phyloP scores from a whole-genome alignment of 441 rosid species.

The Erodium trifolium region DNA sequence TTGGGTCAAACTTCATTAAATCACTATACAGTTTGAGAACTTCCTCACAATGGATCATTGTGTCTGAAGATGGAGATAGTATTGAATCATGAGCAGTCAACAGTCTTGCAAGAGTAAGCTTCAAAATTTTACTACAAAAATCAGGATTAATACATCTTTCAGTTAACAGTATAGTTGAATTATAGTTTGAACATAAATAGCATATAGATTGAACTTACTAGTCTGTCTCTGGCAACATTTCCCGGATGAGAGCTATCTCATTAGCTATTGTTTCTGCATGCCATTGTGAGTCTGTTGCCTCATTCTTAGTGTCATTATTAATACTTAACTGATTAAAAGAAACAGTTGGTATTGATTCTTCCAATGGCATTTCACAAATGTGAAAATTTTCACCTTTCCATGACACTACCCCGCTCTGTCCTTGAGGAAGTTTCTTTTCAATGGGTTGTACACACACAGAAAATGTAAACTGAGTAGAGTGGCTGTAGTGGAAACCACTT shows the following conservation, averaged over 20 bases:
- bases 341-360: conserved; percentile 24
- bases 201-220: conserved; percentile 38
- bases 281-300: conserved; percentile 38
- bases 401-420: conserved; percentile 23
- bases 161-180: conserved; percentile 4
- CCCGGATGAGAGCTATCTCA: conserved; percentile 52
- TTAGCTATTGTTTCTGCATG: conserved; percentile 35
- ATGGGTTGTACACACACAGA: conserved; percentile 30
- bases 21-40: conserved; percentile 53
- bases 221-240: conserved; percentile 33
- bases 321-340: conserved; percentile 25
- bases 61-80: conserved; percentile 21
- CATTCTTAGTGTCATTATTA: conserved; percentile 21
- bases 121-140: conserved; percentile 71
- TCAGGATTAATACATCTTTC: conserved; percentile 2
- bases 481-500: conserved; percentile 34
- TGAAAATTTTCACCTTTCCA: conserved; percentile 45
- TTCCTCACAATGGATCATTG: conserved; percentile 40
- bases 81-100: conserved; percentile 56
- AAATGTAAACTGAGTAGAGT: conserved; percentile 38
- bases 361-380: conserved; percentile 22
- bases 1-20: conserved; percentile 58
- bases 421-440: conserved; percentile 26
- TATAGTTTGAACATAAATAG: conserved; percentile 10
- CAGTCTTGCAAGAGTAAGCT: conserved; percentile 83